A percentile compares a stretch with the other conserved stretches of the same genome.
Evolutionary conservation across 257 asterid species (phyloP).

Genomic region (Mentha longifolia): DNA sequence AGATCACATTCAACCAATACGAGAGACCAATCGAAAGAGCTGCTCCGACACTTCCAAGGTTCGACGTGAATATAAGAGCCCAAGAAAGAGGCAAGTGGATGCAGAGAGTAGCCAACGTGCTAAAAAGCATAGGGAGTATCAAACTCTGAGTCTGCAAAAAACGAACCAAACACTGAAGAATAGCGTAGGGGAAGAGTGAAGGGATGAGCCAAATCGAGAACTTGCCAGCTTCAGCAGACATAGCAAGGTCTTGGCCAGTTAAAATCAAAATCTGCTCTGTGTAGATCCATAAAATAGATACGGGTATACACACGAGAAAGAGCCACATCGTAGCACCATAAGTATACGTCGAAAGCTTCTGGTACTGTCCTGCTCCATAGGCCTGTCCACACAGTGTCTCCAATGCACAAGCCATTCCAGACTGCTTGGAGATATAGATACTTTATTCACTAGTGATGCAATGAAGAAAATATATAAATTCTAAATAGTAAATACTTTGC

Average conservation of each 20-base stretch:
- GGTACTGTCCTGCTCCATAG: constrained; percentile 46
- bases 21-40: constrained; percentile 49
- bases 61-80: constrained; percentile 48
- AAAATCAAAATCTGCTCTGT: constrained; percentile 41
- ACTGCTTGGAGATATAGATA: constrained; percentile 22
- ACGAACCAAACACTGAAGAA: constrained; percentile 48
- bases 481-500: neutral
- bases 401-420: constrained; percentile 55
- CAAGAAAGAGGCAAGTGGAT: constrained; percentile 50
- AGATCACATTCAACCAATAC: constrained; percentile 44
- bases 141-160: constrained; percentile 56
- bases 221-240: constrained; percentile 55
- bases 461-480: neutral
- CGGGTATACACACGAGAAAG: constrained; percentile 43
- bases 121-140: constrained; percentile 48
- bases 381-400: constrained; percentile 66
- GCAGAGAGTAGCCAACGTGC: constrained; percentile 37
- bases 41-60: constrained; percentile 51
- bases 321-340: constrained; percentile 49
- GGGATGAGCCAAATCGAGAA: constrained; percentile 50
- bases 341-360: constrained; percentile 42
- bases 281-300: constrained; percentile 44
- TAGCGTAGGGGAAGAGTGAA: constrained; percentile 49
- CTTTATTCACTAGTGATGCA: neutral
- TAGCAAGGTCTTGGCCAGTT: constrained; percentile 51